phyloP scores from a whole-genome alignment of 441 rosid species.

The Melianthus villosus region DNA sequence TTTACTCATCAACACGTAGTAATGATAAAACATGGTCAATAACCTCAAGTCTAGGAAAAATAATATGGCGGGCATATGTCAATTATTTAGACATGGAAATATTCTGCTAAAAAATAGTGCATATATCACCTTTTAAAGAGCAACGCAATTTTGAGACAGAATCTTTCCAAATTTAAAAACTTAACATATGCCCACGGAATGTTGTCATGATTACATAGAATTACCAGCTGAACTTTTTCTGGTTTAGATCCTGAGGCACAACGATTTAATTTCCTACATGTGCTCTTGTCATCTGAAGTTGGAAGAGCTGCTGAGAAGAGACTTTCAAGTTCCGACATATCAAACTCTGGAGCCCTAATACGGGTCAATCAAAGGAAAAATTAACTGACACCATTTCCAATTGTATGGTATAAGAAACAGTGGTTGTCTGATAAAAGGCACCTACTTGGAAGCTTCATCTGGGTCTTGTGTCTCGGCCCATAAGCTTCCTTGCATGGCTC shows the following conservation, averaged over 20 bases:
- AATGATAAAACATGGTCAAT: too few relatives aligned
- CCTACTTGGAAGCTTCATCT: constrained; percentile 66
- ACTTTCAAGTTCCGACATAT: constrained; percentile 75
- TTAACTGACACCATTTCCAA: constrained; percentile 1
- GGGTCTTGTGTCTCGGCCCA: constrained; percentile 87
- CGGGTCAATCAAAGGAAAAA: constrained; percentile 7
- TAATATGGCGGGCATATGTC: too few relatives aligned
- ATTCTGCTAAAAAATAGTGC: too few relatives aligned
- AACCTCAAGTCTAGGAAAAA: too few relatives aligned
- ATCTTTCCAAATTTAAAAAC: neutral
- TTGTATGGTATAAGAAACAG: constrained; percentile 2
- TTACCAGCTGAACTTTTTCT: constrained; percentile 93
- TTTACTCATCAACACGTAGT: too few relatives aligned
- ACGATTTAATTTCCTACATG: constrained; percentile 34
- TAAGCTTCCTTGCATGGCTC: constrained; percentile 83
- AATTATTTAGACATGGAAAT: too few relatives aligned
- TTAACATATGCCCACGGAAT: neutral
- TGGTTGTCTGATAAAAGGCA: neutral
- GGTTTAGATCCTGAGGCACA: constrained; percentile 33
- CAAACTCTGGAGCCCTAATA: constrained; percentile 72
- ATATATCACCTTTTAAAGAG: too few relatives aligned
- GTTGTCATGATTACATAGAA: constrained; percentile 7
- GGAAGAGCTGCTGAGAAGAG: constrained; percentile 69
- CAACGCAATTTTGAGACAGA: neutral
- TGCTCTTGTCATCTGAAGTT: constrained; percentile 26